Evolutionary conservation across 768 basidiomycete species (phyloP), one percentile per base, ranked within the genome.

Genomic region (Paxillus ammoniavirescens): DNA sequence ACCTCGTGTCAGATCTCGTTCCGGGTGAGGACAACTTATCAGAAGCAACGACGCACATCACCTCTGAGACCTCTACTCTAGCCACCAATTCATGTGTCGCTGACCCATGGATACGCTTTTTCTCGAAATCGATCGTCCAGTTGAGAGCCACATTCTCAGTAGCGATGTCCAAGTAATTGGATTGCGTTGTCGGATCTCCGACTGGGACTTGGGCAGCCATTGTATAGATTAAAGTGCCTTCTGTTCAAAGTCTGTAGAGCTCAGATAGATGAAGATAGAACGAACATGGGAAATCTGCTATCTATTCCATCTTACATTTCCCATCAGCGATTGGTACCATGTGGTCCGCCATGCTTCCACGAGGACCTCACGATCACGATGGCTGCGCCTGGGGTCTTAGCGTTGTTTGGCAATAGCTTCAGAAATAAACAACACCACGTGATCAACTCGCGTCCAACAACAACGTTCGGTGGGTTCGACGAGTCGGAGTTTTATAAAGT

Each of bases 71-170:
- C 5, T 63, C 68, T 37, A 73, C 70, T 17, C 57, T 66, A 1
- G 73, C 77, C 26, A 70, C 31, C 17, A 87, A 57, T 8, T 61
- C 66, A 55, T 84, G 78, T 1, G 68, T 73, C 13, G 73, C 83
- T 0, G 73, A 69, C 0, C 86, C 86, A 23, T 65, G 51, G 56
- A 88, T 71, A 53, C 71, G 61, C 53, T 78, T 61, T 23, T 67
- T 62, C 2, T 66, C 60, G 69, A 82, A 87, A 68, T 87, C 78
- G 64, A 88, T 65, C 0, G 66, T 70, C 85, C 83, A 86, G 47
- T 81, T 73, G 41, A 88, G 72, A 28, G 75, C 62, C 23, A 84
- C 66, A 57, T 85, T 75, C 21, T 69, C 70, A 5, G 82, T 79
- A 12, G 65, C 59, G 60, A 84, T 70, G 41, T 77, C 61, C 15